Evolutionary conservation across 805 yeast genomes (phyloP).

Genomic region (Lipomyces kockii): DNA sequence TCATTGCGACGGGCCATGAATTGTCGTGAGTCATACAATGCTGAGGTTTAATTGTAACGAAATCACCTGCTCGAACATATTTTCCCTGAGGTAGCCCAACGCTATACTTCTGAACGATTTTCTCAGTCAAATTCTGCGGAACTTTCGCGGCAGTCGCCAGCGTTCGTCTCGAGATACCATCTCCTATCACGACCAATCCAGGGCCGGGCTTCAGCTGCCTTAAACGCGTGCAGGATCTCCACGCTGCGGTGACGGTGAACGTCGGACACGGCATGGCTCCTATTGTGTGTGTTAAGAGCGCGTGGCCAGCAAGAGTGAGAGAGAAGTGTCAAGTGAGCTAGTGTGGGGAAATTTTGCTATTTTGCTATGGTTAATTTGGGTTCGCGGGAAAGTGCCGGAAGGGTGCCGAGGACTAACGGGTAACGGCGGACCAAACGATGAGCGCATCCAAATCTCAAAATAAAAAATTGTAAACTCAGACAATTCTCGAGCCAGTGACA

Average conservation of each 20-base stretch:
- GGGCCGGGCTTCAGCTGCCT: neutral
- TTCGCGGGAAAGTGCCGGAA: no score
- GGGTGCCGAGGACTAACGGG: no score
- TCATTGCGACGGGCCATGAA: conserved; percentile 98
- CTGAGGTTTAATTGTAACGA: conserved; percentile 91
- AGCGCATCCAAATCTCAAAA: no score
- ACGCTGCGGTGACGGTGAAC: neutral
- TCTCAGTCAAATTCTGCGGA: conserved; percentile 87
- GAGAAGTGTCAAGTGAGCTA: neutral
- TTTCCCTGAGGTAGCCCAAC: conserved; percentile 81
- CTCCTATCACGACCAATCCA: neutral
- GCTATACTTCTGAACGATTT: conserved; percentile 91
- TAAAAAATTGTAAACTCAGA: no score
- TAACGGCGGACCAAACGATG: no score
- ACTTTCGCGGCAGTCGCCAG: conserved; percentile 25
- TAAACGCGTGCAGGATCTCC: neutral
- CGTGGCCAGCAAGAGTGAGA: conserved; percentile 6
- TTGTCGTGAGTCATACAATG: conserved; percentile 99
- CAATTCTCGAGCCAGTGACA: neutral
- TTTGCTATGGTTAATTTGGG: neutral
- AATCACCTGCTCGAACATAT: conserved; percentile 84
- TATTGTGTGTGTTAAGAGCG: neutral
- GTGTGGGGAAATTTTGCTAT: neutral
- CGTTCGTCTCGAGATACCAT: conserved; percentile 11
- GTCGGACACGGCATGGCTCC: conserved; percentile 18